These are phyloP conservation scores for Beauveria varroae DNA, from an alignment of 2,329 filamentous ascomycete genomes.

Conservation along the genomic window DNA sequence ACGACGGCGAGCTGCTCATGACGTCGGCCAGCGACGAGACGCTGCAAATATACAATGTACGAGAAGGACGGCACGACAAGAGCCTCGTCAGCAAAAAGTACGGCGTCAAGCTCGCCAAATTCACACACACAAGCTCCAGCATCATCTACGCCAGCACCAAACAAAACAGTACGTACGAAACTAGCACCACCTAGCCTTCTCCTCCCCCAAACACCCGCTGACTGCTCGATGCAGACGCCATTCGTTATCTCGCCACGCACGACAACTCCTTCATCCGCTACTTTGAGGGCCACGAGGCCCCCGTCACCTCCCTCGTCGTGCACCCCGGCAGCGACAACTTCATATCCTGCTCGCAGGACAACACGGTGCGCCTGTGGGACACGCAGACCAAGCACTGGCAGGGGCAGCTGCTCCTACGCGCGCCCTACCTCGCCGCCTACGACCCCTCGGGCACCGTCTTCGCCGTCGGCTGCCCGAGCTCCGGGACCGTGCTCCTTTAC, in stretches of 20 bases:
- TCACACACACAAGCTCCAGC: conserved; percentile 84
- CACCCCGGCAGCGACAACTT: conserved; percentile 87
- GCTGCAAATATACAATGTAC: conserved; percentile 90
- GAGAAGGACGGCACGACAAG: conserved; percentile 84
- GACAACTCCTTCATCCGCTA: conserved; percentile 96
- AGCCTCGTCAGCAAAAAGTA: conserved; percentile 93
- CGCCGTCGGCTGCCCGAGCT: conserved; percentile 75
- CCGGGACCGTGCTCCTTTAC: conserved; percentile 78
- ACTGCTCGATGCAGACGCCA: conserved; percentile 51
- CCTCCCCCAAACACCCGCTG: too few species aligned
- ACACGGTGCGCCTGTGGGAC: conserved; percentile 89
- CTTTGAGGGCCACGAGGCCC: conserved; percentile 80
- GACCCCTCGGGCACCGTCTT: conserved; percentile 91
- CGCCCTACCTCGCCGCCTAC: conserved; percentile 77
- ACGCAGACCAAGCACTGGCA: conserved; percentile 71
- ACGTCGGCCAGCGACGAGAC: conserved; percentile 90
- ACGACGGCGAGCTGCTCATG: conserved; percentile 86
- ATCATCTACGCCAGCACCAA: conserved; percentile 96
- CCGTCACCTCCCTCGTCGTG: conserved; percentile 76
- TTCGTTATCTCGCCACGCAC: conserved; percentile 80
- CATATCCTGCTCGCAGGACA: conserved; percentile 83
- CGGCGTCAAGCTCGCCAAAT: conserved; percentile 86
- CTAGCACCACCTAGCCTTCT: not conserved
- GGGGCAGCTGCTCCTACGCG: conserved; percentile 72
- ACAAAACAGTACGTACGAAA: conserved; percentile 59